Percentiles rank a stretch among this genome's conserved stretches.
Conservation (phyloP, 148 eudicot species). For the Camellia japonica region DNA sequence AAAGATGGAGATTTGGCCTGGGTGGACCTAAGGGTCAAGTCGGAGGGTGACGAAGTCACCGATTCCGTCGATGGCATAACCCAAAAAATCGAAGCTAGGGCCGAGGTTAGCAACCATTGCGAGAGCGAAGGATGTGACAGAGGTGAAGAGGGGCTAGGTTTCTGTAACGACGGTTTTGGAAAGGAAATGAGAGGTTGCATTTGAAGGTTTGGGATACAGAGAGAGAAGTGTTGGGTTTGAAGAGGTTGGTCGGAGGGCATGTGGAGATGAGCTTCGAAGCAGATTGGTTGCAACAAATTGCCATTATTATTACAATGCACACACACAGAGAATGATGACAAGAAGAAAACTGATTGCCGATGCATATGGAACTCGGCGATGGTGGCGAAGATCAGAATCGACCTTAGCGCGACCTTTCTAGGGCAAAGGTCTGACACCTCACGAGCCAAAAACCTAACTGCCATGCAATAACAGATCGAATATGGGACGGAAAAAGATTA, state of each 20-base stretch:
- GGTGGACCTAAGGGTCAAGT: conserved; percentile 45
- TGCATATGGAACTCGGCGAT: no score
- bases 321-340: no score
- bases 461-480: no score
- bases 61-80: conserved; percentile 80
- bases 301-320: conserved; percentile 13
- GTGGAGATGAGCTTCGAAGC: conserved; percentile 21
- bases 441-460: no score
- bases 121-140: conserved; percentile 83
- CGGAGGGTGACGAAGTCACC: conserved; percentile 71
- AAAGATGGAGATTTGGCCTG: conserved; percentile 68
- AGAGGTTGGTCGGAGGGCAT: conserved; percentile 12
- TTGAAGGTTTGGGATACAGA: conserved; percentile 9
- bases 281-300: conserved; percentile 37
- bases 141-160: conserved; percentile 62
- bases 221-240: conserved; percentile 10
- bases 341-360: no score
- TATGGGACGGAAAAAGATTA: no score
- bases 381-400: no score
- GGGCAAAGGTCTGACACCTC: no score
- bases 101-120: conserved; percentile 98
- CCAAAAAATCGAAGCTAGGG: conserved; percentile 89
- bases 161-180: conserved; percentile 31
- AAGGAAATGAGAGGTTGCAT: conserved; percentile 40
- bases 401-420: no score